Base-by-base conservation (phyloP, 1,284 basidiomycete genomes). In the Trametes sp. region DNA sequence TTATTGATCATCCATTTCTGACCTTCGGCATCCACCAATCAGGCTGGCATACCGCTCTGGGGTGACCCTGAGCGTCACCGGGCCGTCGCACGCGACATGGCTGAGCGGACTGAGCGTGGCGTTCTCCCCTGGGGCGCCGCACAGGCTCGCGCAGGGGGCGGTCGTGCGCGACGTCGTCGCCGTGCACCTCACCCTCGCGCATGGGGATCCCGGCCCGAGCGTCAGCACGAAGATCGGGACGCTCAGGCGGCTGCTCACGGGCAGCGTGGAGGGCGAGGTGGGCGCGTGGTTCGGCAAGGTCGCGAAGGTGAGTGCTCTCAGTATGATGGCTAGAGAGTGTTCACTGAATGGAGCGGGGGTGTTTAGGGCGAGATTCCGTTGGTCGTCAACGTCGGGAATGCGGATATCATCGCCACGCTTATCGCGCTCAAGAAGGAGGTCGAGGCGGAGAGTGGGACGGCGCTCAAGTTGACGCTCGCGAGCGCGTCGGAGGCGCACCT, bases 331-430 rank as follows among this genome's bases (percentile, higher is more conserved):
- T 29, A n/a, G n/a, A n/a, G n/a, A n/a, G n/a, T n/a, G n/a, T n/a
- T n/a, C n/a, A n/a, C 31, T 7, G 31, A 6, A 33, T 33, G 31
- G 31, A 24, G 24, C 0, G n/a, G 13, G 7, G 7, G 19, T 31
- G 16, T 2, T 2, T 57, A 83, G 75, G 85, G 88, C 31, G 69
- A 80, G 36, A 63, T 86, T 14, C 83, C 87, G 10, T 73, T 92
- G 46, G 85, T 90, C 2, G 77, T 90, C 23, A 76, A 82, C 1
- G 82, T 82, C 0, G 76, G 83, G 66, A 86, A 83, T 60, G 92
- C 91, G 11, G 92, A 96, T 75, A 79, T 90, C 50, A 95, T 96
- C 54, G 89, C 91, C 0, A 87, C 90, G 9, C 76, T 97, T 19
- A 77, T 97, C 36, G 75, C 82, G 16, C 80, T 97, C 62, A 94